Evolutionary conservation across 148 eudicot genomes (phyloP).

Genomic region (Spergularia bocconei): DNA sequence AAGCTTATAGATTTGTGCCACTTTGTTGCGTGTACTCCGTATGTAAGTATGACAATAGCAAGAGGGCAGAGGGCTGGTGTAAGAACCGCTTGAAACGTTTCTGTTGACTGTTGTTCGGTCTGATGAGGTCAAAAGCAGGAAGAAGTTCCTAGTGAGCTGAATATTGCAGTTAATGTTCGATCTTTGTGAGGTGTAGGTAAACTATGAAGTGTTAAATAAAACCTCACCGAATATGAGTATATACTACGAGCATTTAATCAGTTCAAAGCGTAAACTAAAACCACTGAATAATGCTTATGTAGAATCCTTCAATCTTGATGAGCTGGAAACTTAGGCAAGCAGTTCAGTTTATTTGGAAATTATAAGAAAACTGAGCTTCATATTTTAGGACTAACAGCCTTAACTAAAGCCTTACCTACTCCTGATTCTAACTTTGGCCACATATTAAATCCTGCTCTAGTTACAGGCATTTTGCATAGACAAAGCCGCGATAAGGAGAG

Average conservation of each 20-base stretch:
- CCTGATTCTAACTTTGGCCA: neutral
- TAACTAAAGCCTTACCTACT: neutral
- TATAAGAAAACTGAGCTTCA: neutral
- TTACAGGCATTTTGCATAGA: slow-evolving; percentile 10
- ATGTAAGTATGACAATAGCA: too few species aligned
- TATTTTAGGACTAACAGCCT: neutral
- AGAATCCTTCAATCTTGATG: neutral
- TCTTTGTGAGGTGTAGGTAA: neutral
- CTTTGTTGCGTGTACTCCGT: too few species aligned
- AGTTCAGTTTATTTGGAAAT: neutral
- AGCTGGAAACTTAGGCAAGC: neutral
- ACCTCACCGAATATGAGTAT: neutral
- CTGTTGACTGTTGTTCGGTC: too few species aligned
- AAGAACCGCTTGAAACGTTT: too few species aligned
- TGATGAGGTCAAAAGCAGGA: neutral
- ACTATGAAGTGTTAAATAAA: neutral
- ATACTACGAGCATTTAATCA: too few species aligned
- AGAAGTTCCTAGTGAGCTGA: neutral
- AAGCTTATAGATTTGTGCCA: too few species aligned
- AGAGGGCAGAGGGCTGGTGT: too few species aligned
- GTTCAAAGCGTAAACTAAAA: too few species aligned
- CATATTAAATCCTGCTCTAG: slow-evolving; percentile 3
- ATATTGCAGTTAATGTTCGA: neutral
- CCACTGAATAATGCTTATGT: neutral
- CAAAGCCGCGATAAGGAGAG: slow-evolving; percentile 7